Base-by-base conservation (phyloP, 768 basidiomycete species). In the Lyophyllum decastes region DNA sequence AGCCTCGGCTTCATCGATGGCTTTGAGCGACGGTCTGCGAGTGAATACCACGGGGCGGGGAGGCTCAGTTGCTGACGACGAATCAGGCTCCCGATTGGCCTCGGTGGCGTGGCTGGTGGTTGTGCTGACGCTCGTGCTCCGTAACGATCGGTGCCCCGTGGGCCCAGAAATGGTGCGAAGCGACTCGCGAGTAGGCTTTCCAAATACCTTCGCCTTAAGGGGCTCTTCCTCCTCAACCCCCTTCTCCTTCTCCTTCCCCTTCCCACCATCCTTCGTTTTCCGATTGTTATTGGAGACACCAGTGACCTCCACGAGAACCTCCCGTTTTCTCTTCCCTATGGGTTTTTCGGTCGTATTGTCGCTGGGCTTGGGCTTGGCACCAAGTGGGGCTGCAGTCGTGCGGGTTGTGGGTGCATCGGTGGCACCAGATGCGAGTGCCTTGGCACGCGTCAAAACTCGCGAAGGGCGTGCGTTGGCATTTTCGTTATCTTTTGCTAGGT, bases 301-400 rank as follows among this genome's bases (percentile, higher is more conserved):
- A 25, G 84, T 83, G 44, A 92, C 87, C 67, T 93, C 92, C 16
- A 83, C 82, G 41, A 93, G 77, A 0, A 86, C 89, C 49, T 87
- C 86, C 19, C 91, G 87, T 70, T 92, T 92, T 54, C 90, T 82
- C 68, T 90, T 90, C 33, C 81, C 83, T 2, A 76, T 74, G 19
- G 76, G 71, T 14, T 74, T 72, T 43, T 87, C 83, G 25, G 61
- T 63, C n/a, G 52, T 24, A 34, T 34, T 59, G 27, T 63, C 64
- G 17, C 63, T 52, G 8, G 64, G 49, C 54, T 75, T 76, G n/a
- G 73, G 68, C 55, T 79, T 76, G 55, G 77, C 76, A 35, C 79
- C 75, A 25, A 78, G 66, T 8, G 80, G 73, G 43, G 77, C 47
- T 10, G 27, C 72, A 4, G 76, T 74, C 6, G 72, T 71, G 55